Percentiles rank a stretch among this genome's conserved stretches.
Conservation (phyloP, 306 rosid species). For the Dryas drummondii region DNA sequence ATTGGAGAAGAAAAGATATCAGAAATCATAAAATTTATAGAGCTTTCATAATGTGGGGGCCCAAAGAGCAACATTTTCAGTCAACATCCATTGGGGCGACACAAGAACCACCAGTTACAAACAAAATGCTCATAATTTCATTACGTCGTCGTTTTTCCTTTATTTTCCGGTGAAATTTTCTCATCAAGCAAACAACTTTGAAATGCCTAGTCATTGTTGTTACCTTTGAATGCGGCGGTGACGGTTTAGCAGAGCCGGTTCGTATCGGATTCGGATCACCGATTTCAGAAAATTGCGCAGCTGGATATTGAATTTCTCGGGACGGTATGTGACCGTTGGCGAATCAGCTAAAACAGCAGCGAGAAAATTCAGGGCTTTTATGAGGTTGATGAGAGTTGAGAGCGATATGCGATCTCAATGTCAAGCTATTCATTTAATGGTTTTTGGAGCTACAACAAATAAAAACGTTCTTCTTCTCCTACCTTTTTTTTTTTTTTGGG, state of each 20-base stretch:
- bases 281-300: neutral
- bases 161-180: constrained; percentile 1
- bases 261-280: neutral
- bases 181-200: constrained; percentile 2
- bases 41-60: constrained; percentile 13
- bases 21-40: neutral
- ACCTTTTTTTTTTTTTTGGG: neutral
- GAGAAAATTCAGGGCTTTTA: constrained; percentile 18
- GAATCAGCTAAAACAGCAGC: neutral
- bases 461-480: constrained; percentile 5
- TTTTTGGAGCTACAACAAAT: neutral
- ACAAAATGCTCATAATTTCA: neutral
- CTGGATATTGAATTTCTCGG: neutral
- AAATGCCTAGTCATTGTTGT: neutral
- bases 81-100: neutral
- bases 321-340: neutral
- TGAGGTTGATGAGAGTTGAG: constrained; percentile 4
- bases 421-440: constrained; percentile 3
- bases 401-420: constrained; percentile 12
- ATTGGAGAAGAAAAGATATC: neutral
- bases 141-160: neutral
- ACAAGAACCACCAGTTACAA: neutral
- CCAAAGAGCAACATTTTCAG: neutral
- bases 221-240: constrained; percentile 21
- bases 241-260: neutral